Conservation (phyloP, 139 green algal species). For the Eudorina sp. region DNA sequence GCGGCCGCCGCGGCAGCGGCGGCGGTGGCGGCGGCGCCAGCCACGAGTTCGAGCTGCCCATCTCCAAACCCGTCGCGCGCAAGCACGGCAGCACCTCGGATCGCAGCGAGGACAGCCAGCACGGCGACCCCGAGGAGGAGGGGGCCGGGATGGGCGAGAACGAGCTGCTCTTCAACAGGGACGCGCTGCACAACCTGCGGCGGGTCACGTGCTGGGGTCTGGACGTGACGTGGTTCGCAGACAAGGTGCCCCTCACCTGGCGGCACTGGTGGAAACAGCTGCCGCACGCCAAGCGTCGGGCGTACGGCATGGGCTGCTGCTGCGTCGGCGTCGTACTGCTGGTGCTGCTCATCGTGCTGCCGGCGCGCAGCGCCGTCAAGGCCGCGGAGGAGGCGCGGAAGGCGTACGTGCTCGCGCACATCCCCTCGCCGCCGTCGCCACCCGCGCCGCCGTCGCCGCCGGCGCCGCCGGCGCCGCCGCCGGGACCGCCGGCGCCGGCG, state of each 20-base stretch:
- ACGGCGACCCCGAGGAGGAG: background rate
- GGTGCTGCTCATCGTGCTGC: slow-evolving; percentile 8
- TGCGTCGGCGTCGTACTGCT: background rate
- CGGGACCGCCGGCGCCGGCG: background rate
- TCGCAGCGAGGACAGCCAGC: background rate
- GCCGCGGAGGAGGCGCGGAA: background rate
- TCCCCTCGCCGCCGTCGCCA: slow-evolving; percentile 7
- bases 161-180: background rate
- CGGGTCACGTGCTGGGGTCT: slow-evolving; percentile 11
- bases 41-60: background rate
- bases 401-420: background rate
- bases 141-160: too few species aligned
- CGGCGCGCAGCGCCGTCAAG: background rate
- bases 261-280: slow-evolving; percentile 6
- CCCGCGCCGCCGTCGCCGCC: background rate
- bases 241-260: background rate
- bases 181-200: slow-evolving; percentile 13
- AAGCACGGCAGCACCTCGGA: background rate
- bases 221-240: slow-evolving; percentile 10
- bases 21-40: background rate
- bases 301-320: background rate
- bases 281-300: background rate
- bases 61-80: background rate
- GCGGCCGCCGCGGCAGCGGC: background rate
- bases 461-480: background rate